Evolutionary conservation across 1,284 basidiomycete species (phyloP), one percentile per base, ranked within the genome.

Genomic region (Erythrobasidium hasegawianum): DNA sequence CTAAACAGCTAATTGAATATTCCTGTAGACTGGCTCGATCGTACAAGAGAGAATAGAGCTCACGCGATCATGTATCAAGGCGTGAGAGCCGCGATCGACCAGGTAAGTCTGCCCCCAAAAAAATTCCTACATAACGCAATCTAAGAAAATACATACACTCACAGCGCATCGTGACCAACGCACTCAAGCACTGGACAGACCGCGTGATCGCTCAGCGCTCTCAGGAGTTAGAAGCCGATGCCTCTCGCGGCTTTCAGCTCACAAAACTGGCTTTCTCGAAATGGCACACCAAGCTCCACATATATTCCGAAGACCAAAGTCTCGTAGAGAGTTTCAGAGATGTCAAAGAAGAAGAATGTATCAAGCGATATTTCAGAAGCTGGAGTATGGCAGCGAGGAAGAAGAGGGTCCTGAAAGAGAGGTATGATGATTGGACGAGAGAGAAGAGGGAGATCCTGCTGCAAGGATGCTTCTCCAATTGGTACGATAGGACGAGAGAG

Each of bases 241-340:
- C 54, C 41, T 18, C 16, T 4, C 53, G 67, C n/a, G 27, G 53
- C 9, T 2, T 24, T 14, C 53, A 43, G 3, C 13, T 57, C 2
- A 11, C 43, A 10, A 18, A n/a, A n/a, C 26, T 33, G 4, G 52
- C 53, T 14, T 57, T 68, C 43, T n/a, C n/a, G 9, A 43, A 39
- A 18, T 68, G 66, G 66, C 27, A 39, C n/a, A 16, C 8, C 26
- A 47, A 50, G 33, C 26, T 47, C 18, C 59, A 52, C 26, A 24
- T 47, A 38, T 33, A 53, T 29, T 22, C 20, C 1, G 67, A 68
- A 29, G 55, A 58, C 33, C 47, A 57, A 22, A 52, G 39, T 33
- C 41, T 68, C 18, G 59, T 56, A 33, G 54, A 68, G 22, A 52
- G 29, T n/a, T 68, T 68, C 55, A 57, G 43, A 11, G 67, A 68